Percentiles rank a stretch among this genome's conserved stretches.
Conservation (phyloP, 2,329 filamentous ascomycete species). For the Kalaharituber pfeilii region DNA sequence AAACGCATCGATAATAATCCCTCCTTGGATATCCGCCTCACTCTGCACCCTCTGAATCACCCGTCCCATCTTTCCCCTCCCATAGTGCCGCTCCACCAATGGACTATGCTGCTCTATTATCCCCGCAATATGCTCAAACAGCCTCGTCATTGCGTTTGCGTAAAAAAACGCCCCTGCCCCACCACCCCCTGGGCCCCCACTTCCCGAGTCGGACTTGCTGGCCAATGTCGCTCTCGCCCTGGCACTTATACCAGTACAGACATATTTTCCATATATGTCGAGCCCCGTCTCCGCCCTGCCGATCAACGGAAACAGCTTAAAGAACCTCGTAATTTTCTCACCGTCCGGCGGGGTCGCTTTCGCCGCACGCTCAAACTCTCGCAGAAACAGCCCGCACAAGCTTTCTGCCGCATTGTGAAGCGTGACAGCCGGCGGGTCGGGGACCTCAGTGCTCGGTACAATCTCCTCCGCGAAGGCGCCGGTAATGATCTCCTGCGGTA, state of each 20-base stretch:
- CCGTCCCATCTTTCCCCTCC: slow-evolving; percentile 76
- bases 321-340: slow-evolving; percentile 81
- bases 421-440: slow-evolving; percentile 74
- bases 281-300: slow-evolving; percentile 73
- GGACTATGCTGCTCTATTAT: slow-evolving; percentile 85
- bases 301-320: slow-evolving; percentile 93
- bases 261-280: slow-evolving; percentile 88
- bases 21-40: slow-evolving; percentile 89
- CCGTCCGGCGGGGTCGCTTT: slow-evolving; percentile 33
- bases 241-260: slow-evolving; percentile 82
- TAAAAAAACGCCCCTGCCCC: slow-evolving; percentile 68
- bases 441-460: slow-evolving; percentile 88
- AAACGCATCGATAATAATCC: slow-evolving; percentile 92
- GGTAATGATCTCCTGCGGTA: slow-evolving; percentile 62
- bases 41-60: slow-evolving; percentile 86
- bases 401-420: slow-evolving; percentile 76
- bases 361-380: slow-evolving; percentile 88
- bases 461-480: slow-evolving; percentile 80
- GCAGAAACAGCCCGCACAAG: slow-evolving; percentile 72
- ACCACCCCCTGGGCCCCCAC: slow-evolving; percentile 38
- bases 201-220: slow-evolving; percentile 47
- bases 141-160: slow-evolving; percentile 68
- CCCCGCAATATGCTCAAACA: slow-evolving; percentile 95
- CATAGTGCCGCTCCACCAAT: slow-evolving; percentile 87
- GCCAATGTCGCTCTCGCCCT: slow-evolving; percentile 44